phyloP scores from a whole-genome alignment of 257 asterid genomes.

The Lithospermum erythrorhizon region DNA sequence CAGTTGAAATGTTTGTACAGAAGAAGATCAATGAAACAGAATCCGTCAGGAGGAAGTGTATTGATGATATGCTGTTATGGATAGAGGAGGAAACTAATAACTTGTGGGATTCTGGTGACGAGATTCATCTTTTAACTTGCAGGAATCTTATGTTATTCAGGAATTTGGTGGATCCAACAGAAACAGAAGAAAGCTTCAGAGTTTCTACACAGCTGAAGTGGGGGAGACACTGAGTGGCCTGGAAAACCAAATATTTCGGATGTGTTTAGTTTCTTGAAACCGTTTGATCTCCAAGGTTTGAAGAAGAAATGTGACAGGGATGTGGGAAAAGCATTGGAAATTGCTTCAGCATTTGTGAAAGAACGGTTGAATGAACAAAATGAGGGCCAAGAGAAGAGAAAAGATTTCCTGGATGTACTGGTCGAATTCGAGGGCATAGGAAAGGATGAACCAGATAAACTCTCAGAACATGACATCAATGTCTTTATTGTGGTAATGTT shows the following conservation, averaged over 20 bases:
- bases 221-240: constrained; percentile 19
- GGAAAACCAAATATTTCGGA: constrained; percentile 34
- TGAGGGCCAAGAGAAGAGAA: neutral
- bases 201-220: constrained; percentile 26
- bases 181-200: constrained; percentile 16
- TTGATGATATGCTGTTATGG: constrained; percentile 23
- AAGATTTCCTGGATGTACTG: constrained; percentile 47
- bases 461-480: constrained; percentile 35
- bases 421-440: constrained; percentile 28
- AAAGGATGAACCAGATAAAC: constrained; percentile 26
- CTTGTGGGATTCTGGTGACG: constrained; percentile 11
- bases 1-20: constrained; percentile 21
- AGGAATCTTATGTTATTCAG: constrained; percentile 25
- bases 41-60: constrained; percentile 14
- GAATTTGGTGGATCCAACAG: constrained; percentile 20
- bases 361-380: constrained; percentile 10
- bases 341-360: constrained; percentile 18
- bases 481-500: constrained; percentile 30
- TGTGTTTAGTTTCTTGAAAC: constrained; percentile 31
- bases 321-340: constrained; percentile 12
- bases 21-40: constrained; percentile 22
- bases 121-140: constrained; percentile 25
- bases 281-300: constrained; percentile 39
- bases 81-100: constrained; percentile 8
- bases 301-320: constrained; percentile 24